Percentiles rank a stretch among this genome's conserved stretches.
Conservation (phyloP, 441 rosid species). For the Populus hybrid region DNA sequence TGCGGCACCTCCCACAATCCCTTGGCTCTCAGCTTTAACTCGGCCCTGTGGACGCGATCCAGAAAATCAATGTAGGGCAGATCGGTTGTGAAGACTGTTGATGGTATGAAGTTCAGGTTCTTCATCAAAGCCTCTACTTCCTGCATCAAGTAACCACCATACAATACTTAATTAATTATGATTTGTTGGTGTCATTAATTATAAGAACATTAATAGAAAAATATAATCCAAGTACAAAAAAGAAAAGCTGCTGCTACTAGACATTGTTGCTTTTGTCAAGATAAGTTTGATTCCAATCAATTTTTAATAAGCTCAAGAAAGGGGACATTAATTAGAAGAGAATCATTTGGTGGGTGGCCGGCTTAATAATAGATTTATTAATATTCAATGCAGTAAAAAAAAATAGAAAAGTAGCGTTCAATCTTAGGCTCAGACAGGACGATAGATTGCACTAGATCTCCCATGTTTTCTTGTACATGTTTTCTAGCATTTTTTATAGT, state of each 20-base stretch:
- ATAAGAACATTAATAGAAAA: conserved; percentile 1
- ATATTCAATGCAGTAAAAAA: conserved; percentile 4
- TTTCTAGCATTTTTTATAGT: conserved; percentile 16
- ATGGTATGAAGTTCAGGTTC: conserved; percentile 59
- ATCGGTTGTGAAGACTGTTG: conserved; percentile 79
- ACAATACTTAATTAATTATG: not conserved
- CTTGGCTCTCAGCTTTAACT: conserved; percentile 78
- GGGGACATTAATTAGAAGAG: conserved; percentile 10
- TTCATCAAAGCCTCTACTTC: conserved; percentile 64
- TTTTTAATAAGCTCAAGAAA: conserved; percentile 2
- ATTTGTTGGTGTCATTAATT: not conserved
- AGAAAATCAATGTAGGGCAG: conserved; percentile 71
- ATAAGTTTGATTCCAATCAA: conserved; percentile 36
- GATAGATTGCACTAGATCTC: conserved; percentile 52
- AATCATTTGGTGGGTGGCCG: conserved; percentile 39
- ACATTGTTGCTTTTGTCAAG: conserved; percentile 41
- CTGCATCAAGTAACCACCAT: conserved; percentile 29
- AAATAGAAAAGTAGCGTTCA: conserved; percentile 28
- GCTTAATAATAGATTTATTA: conserved; percentile 30
- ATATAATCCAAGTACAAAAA: conserved; percentile 25
- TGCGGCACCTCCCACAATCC: conserved; percentile 24
- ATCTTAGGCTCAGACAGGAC: conserved; percentile 24
- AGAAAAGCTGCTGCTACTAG: conserved; percentile 30
- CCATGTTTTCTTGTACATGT: conserved; percentile 35
- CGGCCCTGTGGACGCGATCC: conserved; percentile 94